Evolutionary conservation across 108 stramenopile species (phyloP).

Genomic region (Nannochloropsis salina): DNA sequence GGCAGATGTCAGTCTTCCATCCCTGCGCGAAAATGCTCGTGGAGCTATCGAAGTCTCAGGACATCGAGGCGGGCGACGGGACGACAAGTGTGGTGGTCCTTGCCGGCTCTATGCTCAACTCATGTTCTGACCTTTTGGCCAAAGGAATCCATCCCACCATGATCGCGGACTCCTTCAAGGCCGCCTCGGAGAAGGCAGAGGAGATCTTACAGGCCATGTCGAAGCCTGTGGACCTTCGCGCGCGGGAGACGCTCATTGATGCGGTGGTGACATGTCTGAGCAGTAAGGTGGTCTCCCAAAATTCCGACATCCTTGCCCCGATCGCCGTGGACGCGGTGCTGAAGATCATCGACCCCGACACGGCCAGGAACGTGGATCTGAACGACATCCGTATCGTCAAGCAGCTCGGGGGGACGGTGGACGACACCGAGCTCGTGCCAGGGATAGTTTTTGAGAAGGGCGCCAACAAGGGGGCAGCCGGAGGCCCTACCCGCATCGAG

Average conservation of each 20-base stretch:
- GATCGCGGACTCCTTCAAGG: conserved; percentile 80
- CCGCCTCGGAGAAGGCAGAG: conserved; percentile 38
- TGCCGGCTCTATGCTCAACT: conserved; percentile 91
- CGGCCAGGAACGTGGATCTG: conserved; percentile 84
- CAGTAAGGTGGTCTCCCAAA: conserved; percentile 81
- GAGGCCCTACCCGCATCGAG: conserved; percentile 76
- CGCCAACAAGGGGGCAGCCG: conserved; percentile 71
- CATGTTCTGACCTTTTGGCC: conserved; percentile 60
- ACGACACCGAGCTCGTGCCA: conserved; percentile 93
- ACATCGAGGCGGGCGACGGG: conserved; percentile 94
- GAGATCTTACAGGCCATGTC: conserved; percentile 62
- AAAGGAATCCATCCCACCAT: conserved; percentile 94
- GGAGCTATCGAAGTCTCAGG: conserved; percentile 91
- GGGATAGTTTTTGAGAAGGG: conserved; percentile 94
- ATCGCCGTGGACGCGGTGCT: conserved; percentile 97
- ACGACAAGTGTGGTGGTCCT: conserved; percentile 92
- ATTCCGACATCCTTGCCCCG: conserved; percentile 89
- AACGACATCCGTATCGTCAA: conserved; percentile 85
- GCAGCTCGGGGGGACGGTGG: conserved; percentile 96
- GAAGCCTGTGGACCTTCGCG: conserved; percentile 70
- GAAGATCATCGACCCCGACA: conserved; percentile 66
- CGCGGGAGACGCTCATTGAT: conserved; percentile 72
- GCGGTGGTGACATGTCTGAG: conserved; percentile 91
- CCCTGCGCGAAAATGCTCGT: conserved; percentile 99
- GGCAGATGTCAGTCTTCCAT: conserved; percentile 82